phyloP scores from a whole-genome alignment of 2,329 filamentous ascomycete species.

The Fusarium compactum region DNA sequence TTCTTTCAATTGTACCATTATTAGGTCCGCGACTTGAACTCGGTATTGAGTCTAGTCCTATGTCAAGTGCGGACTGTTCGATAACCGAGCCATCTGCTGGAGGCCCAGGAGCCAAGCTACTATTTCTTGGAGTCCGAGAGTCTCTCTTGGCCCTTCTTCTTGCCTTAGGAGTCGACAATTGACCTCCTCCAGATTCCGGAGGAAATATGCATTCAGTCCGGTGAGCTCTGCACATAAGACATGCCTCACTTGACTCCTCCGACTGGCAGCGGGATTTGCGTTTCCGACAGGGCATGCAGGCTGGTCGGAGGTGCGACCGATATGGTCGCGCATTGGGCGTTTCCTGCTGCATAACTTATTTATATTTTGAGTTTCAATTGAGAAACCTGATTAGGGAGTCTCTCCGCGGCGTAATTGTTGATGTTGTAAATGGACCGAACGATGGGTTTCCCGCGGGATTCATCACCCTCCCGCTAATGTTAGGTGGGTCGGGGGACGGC shows the following conservation, averaged over 20 bases:
- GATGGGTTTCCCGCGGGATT: neutral
- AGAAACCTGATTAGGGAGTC: neutral
- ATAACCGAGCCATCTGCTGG: neutral
- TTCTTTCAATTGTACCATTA: neutral
- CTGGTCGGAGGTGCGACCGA: constrained; percentile 70
- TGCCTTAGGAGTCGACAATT: constrained; percentile 30
- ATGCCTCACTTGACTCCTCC: constrained; percentile 62
- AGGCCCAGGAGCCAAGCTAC: neutral
- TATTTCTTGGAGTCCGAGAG: neutral
- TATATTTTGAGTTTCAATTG: neutral
- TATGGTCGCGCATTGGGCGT: constrained; percentile 60
- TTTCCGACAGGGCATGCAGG: constrained; percentile 69
- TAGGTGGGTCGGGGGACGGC: neutral
- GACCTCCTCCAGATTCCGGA: constrained; percentile 44
- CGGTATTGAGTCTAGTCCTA: neutral
- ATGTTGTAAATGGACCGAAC: neutral
- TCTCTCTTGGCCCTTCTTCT: constrained; percentile 23
- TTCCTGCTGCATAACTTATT: constrained; percentile 3
- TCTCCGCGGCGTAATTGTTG: neutral
- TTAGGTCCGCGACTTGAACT: neutral
- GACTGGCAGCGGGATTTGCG: constrained; percentile 72
- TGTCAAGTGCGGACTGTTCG: neutral
- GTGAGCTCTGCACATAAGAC: constrained; percentile 69
- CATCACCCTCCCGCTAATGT: neutral
- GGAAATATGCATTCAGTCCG: constrained; percentile 69